A percentile compares a stretch with the other conserved stretches of the same genome.
Conservation (phyloP, 75 land plant species). For the Selaginella moellendorffii region DNA sequence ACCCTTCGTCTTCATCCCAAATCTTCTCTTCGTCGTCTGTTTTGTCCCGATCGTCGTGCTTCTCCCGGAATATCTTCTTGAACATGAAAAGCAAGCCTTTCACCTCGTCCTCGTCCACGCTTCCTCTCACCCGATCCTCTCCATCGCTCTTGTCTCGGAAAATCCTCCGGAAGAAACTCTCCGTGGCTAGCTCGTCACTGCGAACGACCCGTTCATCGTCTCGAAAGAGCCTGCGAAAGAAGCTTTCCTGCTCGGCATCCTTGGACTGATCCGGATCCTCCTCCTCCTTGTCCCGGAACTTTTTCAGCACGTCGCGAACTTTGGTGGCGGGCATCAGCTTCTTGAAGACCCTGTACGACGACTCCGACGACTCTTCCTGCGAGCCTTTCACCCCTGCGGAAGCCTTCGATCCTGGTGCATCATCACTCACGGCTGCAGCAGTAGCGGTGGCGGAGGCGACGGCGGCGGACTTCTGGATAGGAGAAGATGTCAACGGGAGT, state of each 20-base stretch:
- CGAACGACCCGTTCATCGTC: constrained; percentile 41
- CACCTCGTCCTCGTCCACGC: constrained; percentile 25
- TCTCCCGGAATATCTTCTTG: constrained; percentile 41
- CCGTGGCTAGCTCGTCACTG: constrained; percentile 31
- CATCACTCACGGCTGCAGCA: constrained; percentile 17
- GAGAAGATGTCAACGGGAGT: constrained; percentile 63
- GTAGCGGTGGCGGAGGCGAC: constrained; percentile 4
- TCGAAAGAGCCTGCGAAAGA: constrained; percentile 45
- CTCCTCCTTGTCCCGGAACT: constrained; percentile 49
- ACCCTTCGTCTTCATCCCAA: constrained; percentile 66
- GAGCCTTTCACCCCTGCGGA: constrained; percentile 24
- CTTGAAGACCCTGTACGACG: constrained; percentile 56
- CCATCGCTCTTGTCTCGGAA: constrained; percentile 52
- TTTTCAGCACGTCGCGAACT: constrained; percentile 70
- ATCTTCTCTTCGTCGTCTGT: constrained; percentile 37
- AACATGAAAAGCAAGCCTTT: constrained; percentile 32
- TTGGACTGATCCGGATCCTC: constrained; percentile 2
- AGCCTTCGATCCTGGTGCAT: too few species aligned
- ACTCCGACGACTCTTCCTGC: constrained; percentile 51
- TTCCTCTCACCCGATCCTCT: constrained; percentile 24
- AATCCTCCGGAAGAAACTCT: constrained; percentile 57
- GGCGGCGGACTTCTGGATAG: constrained; percentile 21
- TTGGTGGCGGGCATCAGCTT: constrained; percentile 81
- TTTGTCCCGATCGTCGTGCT: constrained; percentile 36
- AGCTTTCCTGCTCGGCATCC: constrained; percentile 47